Evolutionary conservation across 2,329 filamentous ascomycete species (phyloP).

Genomic region (Hypomyces perniciosus): DNA sequence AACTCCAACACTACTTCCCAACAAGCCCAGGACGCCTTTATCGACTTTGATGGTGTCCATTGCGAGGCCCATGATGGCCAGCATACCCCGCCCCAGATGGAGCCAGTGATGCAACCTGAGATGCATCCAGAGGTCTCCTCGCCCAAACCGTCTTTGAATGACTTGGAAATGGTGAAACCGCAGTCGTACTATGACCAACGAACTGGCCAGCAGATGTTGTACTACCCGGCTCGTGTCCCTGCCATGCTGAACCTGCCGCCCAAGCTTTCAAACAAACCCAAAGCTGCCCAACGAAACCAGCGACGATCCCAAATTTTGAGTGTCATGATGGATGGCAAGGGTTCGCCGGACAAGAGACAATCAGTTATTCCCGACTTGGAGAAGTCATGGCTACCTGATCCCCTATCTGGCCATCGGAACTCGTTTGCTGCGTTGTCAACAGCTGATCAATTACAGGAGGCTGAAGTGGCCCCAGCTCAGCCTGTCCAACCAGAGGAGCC

Average conservation of each 20-base stretch:
- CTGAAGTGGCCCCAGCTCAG: constrained; percentile 8
- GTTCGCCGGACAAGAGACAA: constrained; percentile 13
- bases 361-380: constrained; percentile 16
- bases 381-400: constrained; percentile 42
- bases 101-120: constrained; percentile 11
- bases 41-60: constrained; percentile 77
- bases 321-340: constrained; percentile 40
- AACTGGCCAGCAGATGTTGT: constrained; percentile 78
- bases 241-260: constrained; percentile 89
- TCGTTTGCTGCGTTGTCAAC: constrained; percentile 29
- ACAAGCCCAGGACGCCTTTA: constrained; percentile 62
- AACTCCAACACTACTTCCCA: constrained; percentile 57
- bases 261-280: constrained; percentile 70
- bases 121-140: not conserved
- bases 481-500: constrained; percentile 2
- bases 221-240: constrained; percentile 91
- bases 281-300: constrained; percentile 57
- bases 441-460: constrained; percentile 18
- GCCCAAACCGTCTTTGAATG: no score
- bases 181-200: constrained; percentile 57
- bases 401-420: constrained; percentile 33
- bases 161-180: constrained; percentile 30
- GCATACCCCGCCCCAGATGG: constrained; percentile 15
- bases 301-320: constrained; percentile 69
- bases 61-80: constrained; percentile 48